These are phyloP conservation scores for Paraconiothyrium brasiliense DNA, from an alignment of 2,329 filamentous ascomycete species.

Conservation along the genomic window DNA sequence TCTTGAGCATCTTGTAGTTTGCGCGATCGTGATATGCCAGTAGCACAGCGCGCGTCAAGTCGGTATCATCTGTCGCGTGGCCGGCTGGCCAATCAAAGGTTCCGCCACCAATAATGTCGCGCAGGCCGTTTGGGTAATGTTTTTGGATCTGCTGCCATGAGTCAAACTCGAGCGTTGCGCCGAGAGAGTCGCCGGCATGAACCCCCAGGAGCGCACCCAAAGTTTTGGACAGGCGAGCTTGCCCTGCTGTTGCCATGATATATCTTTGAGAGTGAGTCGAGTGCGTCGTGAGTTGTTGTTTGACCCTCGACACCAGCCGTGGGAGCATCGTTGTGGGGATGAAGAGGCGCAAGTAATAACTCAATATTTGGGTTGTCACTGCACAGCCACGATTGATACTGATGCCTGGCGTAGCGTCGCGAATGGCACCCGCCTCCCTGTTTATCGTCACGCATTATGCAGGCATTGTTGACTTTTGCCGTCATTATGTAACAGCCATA, in stretches of 20 bases:
- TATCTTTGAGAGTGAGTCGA: not conserved
- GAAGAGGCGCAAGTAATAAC: too few relatives aligned
- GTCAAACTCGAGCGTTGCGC: slow-evolving; percentile 58
- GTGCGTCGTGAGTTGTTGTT: not conserved
- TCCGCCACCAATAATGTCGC: slow-evolving; percentile 58
- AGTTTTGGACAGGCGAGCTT: slow-evolving; percentile 40
- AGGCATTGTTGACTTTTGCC: too few relatives aligned
- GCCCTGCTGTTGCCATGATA: slow-evolving; percentile 4
- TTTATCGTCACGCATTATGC: too few relatives aligned
- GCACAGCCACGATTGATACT: not conserved
- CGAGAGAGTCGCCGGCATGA: slow-evolving; percentile 60
- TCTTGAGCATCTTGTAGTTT: not conserved
- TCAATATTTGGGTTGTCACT: too few relatives aligned
- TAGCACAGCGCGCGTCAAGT: slow-evolving; percentile 58
- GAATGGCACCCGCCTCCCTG: not conserved
- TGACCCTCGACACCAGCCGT: not conserved
- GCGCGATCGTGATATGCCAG: slow-evolving; percentile 54
- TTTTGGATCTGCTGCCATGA: slow-evolving; percentile 46
- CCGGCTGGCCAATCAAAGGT: slow-evolving; percentile 55
- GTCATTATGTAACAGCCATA: too few relatives aligned
- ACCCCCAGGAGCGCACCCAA: slow-evolving; percentile 59
- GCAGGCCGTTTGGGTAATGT: slow-evolving; percentile 50
- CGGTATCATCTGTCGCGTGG: slow-evolving; percentile 60
- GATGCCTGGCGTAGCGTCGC: not conserved
- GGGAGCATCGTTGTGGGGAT: too few relatives aligned